These are phyloP conservation scores for Psilocybe cubensis DNA, from an alignment of 768 basidiomycete genomes.

Conservation along the genomic window DNA sequence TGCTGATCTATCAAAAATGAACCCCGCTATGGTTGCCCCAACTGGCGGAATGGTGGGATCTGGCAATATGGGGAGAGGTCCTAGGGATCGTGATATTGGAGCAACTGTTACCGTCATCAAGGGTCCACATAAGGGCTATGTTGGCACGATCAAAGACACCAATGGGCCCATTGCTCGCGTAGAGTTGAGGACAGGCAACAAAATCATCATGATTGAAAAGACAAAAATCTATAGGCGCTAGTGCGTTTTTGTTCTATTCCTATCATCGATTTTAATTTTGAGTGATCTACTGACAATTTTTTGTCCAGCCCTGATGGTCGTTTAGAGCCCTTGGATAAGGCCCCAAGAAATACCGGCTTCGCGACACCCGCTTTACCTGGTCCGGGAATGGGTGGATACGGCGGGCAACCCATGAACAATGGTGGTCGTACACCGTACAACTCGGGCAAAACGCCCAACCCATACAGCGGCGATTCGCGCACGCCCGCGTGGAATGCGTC, in stretches of 20 bases:
- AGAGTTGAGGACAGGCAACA: constrained; percentile 88
- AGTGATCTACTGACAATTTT: not conserved
- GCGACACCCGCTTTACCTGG: not conserved
- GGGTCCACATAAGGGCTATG: constrained; percentile 89
- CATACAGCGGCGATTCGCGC: constrained; percentile 59
- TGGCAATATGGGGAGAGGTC: constrained; percentile 76
- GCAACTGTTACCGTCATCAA: constrained; percentile 78
- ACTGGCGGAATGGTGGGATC: constrained; percentile 82
- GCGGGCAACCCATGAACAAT: constrained; percentile 25
- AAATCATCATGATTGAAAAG: constrained; percentile 86
- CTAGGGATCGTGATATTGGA: constrained; percentile 84
- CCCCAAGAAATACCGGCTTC: constrained; percentile 22
- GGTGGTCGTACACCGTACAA: constrained; percentile 38
- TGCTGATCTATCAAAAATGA: constrained; percentile 89
- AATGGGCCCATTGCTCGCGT: constrained; percentile 87
- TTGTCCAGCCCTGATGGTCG: constrained; percentile 56
- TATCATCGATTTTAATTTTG: not conserved
- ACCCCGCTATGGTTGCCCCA: constrained; percentile 70
- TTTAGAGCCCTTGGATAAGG: constrained; percentile 51
- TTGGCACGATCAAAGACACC: constrained; percentile 93
- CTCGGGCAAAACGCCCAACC: constrained; percentile 67
- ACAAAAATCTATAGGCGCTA: constrained; percentile 71
- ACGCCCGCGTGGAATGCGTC: constrained; percentile 62
- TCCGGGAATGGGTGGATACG: constrained; percentile 16
- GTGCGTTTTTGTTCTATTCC: constrained; percentile 47